Evolutionary conservation across 305 asterid genomes (phyloP).

Genomic region (Solanum hybrid): DNA sequence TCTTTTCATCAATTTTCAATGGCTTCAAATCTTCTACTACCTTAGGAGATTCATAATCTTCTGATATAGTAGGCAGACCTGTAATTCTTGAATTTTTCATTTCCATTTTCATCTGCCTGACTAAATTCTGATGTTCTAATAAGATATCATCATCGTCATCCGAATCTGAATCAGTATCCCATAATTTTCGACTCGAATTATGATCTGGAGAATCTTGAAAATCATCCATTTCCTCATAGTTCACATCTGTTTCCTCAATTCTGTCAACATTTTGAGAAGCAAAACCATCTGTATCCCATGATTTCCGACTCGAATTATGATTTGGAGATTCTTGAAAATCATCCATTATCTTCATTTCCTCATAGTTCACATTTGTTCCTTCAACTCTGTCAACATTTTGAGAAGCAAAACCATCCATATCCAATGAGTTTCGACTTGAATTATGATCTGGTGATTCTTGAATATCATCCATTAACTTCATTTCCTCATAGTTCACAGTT

Average conservation of each 20-base stretch:
- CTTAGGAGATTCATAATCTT: constrained; percentile 61
- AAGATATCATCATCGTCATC: constrained; percentile 57
- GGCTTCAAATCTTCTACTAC: constrained; percentile 59
- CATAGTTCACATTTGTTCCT: background rate
- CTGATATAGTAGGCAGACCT: constrained; percentile 87
- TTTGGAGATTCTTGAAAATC: constrained; percentile 2
- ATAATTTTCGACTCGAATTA: background rate
- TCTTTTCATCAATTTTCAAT: constrained; percentile 42
- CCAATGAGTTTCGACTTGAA: constrained; percentile 7
- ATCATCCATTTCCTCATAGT: constrained; percentile 2
- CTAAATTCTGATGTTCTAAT: constrained; percentile 56
- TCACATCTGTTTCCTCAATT: background rate
- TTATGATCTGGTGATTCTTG: background rate
- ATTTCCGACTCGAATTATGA: background rate
- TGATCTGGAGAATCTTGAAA: constrained; percentile 3
- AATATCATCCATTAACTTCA: background rate
- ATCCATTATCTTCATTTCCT: background rate
- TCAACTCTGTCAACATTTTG: constrained; percentile 5
- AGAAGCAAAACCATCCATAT: background rate
- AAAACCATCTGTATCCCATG: constrained; percentile 20
- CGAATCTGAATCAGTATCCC: constrained; percentile 19
- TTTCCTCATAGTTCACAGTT: background rate
- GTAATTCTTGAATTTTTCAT: constrained; percentile 40
- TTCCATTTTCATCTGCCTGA: constrained; percentile 76
- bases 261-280: constrained; percentile 2